Evolutionary conservation across 768 basidiomycete genomes (phyloP), one percentile per base, ranked within the genome.

Genomic region (Clitopilus passeckerianus): DNA sequence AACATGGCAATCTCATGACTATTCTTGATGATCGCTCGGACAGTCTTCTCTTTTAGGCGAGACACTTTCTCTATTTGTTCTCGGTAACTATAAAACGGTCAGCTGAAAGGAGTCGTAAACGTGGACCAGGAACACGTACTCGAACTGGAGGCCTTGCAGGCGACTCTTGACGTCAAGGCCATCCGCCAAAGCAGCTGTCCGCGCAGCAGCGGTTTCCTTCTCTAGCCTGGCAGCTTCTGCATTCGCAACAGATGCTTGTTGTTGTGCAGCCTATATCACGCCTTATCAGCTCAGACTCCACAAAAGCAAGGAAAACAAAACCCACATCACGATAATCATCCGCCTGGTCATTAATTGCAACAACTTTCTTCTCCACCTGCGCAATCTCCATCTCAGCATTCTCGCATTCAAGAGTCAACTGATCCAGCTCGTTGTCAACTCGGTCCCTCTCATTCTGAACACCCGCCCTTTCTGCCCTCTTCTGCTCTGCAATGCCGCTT

Each of bases 111-210:
- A 53, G 23, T 57, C 44, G 53, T 41, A 54, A 18, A 72, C 54
- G 15, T 12, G 27, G 27, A 30, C 7, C 24, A 34, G n/a, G 15
- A 27, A 55, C 83, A 70, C 63, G 68, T 23, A 91, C 91, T 86
- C 82, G 67, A 94, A 88, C 69, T 92, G 86, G 46, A 92, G 68
- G 0, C 85, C 82, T 64, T 92, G 89, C 9, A 93, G 73, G 58
- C 88, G 81, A 18, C 89, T 86, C 68, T 92, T 90, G 53, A 91
- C 88, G 14, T 88, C 89, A 69, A 91, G 85, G n/a, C 91, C 92
- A 64, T 86, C 89, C 2, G 90, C 85, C 57, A 89, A 78, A 14
- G 90, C 90, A 2, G 87, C 86, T 20, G 85, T 88, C 64, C 86
- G 79, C 14, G 91, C 91, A 56, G 87, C 83, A 1, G 86, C 86